These are phyloP conservation scores for Boletus subparvulus DNA, from an alignment of 768 basidiomycete genomes.

Conservation along the genomic window DNA sequence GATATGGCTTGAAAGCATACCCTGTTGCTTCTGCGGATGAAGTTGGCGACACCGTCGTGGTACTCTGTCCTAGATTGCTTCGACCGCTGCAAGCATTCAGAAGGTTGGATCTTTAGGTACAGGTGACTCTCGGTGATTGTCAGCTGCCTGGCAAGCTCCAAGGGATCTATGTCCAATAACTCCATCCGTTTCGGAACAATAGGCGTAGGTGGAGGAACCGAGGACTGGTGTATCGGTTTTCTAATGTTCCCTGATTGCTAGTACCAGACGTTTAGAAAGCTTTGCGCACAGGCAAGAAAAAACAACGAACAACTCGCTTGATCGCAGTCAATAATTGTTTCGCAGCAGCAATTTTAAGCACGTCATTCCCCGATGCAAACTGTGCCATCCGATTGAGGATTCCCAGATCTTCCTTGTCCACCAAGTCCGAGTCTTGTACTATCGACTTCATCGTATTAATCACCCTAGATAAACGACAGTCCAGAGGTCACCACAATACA, in stretches of 20 bases:
- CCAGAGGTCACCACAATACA: not conserved
- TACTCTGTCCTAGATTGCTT: conserved; percentile 44
- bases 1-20: conserved; percentile 23
- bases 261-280: conserved; percentile 2
- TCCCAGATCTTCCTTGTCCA: conserved; percentile 53
- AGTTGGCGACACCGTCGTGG: conserved; percentile 52
- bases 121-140: conserved; percentile 62
- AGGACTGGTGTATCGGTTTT: conserved; percentile 35
- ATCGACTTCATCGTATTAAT: conserved; percentile 64
- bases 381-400: conserved; percentile 53
- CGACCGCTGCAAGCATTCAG: conserved; percentile 61
- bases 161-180: conserved; percentile 57
- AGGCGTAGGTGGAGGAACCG: conserved; percentile 49
- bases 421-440: conserved; percentile 51
- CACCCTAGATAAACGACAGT: conserved; percentile 41
- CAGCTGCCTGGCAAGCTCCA: conserved; percentile 67
- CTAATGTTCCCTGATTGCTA: conserved; percentile 35
- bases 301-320: conserved; percentile 47
- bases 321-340: conserved; percentile 50
- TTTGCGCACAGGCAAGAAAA: not conserved
- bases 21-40: conserved; percentile 59
- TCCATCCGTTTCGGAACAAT: conserved; percentile 49
- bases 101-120: conserved; percentile 57
- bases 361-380: conserved; percentile 48
- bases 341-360: conserved; percentile 42